Percentiles rank a stretch among this genome's conserved stretches.
Conservation (phyloP, 208 protist species). For the Wallacemonas collosoma region DNA sequence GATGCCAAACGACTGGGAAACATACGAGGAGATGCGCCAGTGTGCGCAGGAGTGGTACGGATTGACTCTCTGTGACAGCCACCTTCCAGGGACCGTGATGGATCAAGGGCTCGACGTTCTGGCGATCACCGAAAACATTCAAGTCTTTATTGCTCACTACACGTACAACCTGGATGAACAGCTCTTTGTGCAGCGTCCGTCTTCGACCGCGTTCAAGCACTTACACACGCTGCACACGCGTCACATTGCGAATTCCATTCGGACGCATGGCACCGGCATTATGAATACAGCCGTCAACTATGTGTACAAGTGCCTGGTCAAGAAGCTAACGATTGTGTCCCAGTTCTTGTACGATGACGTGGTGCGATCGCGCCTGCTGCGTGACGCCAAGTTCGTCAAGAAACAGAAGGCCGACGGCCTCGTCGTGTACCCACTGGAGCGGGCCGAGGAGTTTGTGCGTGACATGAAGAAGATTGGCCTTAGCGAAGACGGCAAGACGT, state of each 20-base stretch:
- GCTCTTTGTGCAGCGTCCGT: conserved; percentile 93
- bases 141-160: conserved; percentile 96
- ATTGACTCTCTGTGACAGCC: conserved; percentile 84
- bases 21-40: conserved; percentile 96
- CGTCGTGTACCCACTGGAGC: conserved; percentile 87
- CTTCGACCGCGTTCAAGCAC: conserved; percentile 83
- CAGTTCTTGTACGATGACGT: conserved; percentile 98
- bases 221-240: conserved; percentile 96
- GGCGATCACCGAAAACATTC: conserved; percentile 98
- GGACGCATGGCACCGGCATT: conserved; percentile 97
- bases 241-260: conserved; percentile 97
- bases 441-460: conserved; percentile 91
- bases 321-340: conserved; percentile 94
- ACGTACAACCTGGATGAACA: conserved; percentile 98
- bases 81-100: conserved; percentile 92
- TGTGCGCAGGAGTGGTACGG: conserved; percentile 93
- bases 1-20: conserved; percentile 94
- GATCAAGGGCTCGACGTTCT: conserved; percentile 97
- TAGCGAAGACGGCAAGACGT: conserved; percentile 76
- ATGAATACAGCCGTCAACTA: conserved; percentile 99
- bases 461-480: conserved; percentile 93
- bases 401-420: conserved; percentile 64
- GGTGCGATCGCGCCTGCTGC: conserved; percentile 90
- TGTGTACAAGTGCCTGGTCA: conserved; percentile 94
- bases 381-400: conserved; percentile 73